phyloP scores from a whole-genome alignment of 2,329 filamentous ascomycete genomes.

The Biscogniauxia sp. region DNA sequence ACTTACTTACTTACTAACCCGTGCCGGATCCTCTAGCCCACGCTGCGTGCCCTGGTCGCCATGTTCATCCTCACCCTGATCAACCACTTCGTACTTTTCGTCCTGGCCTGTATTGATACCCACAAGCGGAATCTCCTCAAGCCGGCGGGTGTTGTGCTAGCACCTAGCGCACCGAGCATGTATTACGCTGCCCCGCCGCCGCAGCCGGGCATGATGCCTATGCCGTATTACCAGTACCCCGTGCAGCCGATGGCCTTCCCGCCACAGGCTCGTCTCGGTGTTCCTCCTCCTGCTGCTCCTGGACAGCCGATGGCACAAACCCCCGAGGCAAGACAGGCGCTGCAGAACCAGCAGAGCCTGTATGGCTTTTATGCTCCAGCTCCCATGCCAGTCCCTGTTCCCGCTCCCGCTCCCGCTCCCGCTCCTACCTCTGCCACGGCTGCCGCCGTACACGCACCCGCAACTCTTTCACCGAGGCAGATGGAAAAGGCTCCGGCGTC shows the following conservation, averaged over 20 bases:
- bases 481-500: background rate
- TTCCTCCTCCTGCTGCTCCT: background rate
- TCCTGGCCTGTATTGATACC: constrained; percentile 32
- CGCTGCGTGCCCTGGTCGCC: constrained; percentile 58
- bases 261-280: constrained; percentile 9
- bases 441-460: background rate
- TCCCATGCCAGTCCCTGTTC: constrained; percentile 1
- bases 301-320: constrained; percentile 2
- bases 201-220: constrained; percentile 10
- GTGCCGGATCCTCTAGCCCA: constrained; percentile 2
- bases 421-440: too few relatives aligned
- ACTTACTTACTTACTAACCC: background rate
- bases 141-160: constrained; percentile 18
- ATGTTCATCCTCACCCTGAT: constrained; percentile 75
- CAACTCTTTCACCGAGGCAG: background rate
- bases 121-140: constrained; percentile 27
- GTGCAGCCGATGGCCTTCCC: constrained; percentile 18
- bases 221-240: constrained; percentile 20
- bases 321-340: constrained; percentile 5
- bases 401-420: background rate
- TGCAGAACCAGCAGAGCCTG: constrained; percentile 37
- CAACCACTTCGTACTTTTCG: constrained; percentile 80
- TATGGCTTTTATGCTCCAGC: constrained; percentile 27
- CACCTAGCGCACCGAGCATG: constrained; percentile 10
- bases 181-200: constrained; percentile 18